Evolutionary conservation across 2,329 filamentous ascomycete genomes (phyloP).

Genomic region (Helminthosporium solani): DNA sequence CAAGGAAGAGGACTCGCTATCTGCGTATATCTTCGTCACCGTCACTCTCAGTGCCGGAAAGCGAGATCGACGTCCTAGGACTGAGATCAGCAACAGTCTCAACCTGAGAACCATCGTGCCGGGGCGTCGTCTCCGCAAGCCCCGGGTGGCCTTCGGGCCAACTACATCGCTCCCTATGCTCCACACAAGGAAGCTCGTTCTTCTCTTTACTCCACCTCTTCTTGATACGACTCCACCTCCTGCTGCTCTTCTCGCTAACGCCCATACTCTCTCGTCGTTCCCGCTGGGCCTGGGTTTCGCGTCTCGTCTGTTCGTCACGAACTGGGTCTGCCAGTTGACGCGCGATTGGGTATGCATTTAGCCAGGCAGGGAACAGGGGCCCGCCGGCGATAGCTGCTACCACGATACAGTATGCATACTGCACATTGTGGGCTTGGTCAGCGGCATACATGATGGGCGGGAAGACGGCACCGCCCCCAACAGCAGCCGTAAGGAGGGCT

Average conservation of each 20-base stretch:
- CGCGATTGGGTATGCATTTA: conserved; percentile 51
- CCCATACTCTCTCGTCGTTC: conserved; percentile 21
- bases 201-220: conserved; percentile 23
- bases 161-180: conserved; percentile 34
- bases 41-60: too few species aligned
- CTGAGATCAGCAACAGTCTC: conserved; percentile 1
- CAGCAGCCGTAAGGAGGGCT: conserved; percentile 55
- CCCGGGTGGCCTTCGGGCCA: conserved; percentile 23
- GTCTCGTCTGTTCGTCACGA: conserved; percentile 32
- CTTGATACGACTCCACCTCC: conserved; percentile 26
- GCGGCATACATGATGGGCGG: conserved; percentile 57
- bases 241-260: conserved; percentile 14
- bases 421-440: conserved; percentile 39
- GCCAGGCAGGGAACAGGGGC: conserved; percentile 55
- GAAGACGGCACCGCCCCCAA: conserved; percentile 57
- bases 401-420: conserved; percentile 56
- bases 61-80: background rate
- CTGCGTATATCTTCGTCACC: too few species aligned
- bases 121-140: background rate
- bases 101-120: conserved; percentile 3
- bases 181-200: conserved; percentile 26
- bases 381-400: conserved; percentile 55
- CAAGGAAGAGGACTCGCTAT: too few species aligned
- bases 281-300: conserved; percentile 26
- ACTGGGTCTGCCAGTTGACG: conserved; percentile 55